Percentiles rank a stretch among this genome's conserved stretches.
phyloP scores from a whole-genome alignment of 2,329 filamentous ascomycete species.

The Pseudogymnoascus sp. region DNA sequence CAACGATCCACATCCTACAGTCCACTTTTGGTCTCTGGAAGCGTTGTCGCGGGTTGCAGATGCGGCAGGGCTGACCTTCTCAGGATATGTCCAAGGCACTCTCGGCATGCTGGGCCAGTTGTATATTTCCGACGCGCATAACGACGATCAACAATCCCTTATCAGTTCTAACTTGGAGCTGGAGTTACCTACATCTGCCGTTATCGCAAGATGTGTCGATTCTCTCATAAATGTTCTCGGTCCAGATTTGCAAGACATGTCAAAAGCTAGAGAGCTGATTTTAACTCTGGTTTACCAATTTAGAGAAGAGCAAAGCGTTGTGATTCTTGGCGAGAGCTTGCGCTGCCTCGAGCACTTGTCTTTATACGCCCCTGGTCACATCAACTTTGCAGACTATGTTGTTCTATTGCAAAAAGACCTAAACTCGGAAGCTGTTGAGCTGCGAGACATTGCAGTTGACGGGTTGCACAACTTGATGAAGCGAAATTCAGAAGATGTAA shows the following conservation, averaged over 20 bases:
- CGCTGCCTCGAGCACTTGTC: slow-evolving; percentile 85
- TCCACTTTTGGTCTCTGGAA: slow-evolving; percentile 95
- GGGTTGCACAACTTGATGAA: slow-evolving; percentile 95
- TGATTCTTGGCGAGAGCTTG: slow-evolving; percentile 69
- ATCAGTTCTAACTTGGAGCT: slow-evolving; percentile 87
- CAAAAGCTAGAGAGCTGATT: slow-evolving; percentile 86
- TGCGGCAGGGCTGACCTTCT: slow-evolving; percentile 86
- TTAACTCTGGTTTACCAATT: slow-evolving; percentile 80
- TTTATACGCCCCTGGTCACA: slow-evolving; percentile 80
- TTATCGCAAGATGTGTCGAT: slow-evolving; percentile 81
- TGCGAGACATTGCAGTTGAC: slow-evolving; percentile 76
- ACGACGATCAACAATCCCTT: slow-evolving; percentile 70
- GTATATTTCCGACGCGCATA: slow-evolving; percentile 86
- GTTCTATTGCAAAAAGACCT: slow-evolving; percentile 72
- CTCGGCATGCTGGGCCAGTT: slow-evolving; percentile 91
- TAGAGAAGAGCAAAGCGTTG: slow-evolving; percentile 62
- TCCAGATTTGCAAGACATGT: slow-evolving; percentile 86
- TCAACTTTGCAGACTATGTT: slow-evolving; percentile 80
- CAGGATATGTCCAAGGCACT: slow-evolving; percentile 80
- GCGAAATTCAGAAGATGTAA: slow-evolving; percentile 74
- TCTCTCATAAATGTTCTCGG: slow-evolving; percentile 96
- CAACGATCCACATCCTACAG: slow-evolving; percentile 88
- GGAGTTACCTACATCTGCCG: slow-evolving; percentile 72
- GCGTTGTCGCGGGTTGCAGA: slow-evolving; percentile 81
- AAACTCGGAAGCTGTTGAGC: slow-evolving; percentile 57